Evolutionary conservation across 768 basidiomycete species (phyloP).

Genomic region (Lactarius quietus): DNA sequence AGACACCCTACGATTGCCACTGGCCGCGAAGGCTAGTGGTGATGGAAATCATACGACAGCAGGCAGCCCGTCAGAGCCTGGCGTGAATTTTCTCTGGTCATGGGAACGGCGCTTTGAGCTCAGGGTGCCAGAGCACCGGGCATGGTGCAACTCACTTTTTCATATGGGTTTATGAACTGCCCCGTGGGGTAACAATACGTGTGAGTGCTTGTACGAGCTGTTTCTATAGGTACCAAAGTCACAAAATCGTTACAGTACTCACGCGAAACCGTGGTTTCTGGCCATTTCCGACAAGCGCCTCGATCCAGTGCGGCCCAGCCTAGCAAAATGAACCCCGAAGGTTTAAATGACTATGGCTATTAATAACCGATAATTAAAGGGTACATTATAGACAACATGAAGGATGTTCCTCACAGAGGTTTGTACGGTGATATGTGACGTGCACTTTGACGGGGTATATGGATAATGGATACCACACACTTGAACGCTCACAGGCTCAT

Average conservation of each 20-base stretch:
- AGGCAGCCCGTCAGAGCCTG: conserved; percentile 50
- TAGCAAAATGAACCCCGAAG: background rate
- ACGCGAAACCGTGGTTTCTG: background rate
- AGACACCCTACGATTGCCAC: conserved; percentile 47
- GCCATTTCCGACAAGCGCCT: background rate
- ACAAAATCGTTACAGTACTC: background rate
- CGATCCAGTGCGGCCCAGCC: background rate
- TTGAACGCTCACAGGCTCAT: background rate
- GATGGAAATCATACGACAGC: too few relatives aligned
- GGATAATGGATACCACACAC: background rate
- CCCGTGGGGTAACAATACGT: background rate
- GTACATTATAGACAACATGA: background rate
- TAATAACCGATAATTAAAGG: background rate
- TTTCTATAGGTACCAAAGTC: background rate
- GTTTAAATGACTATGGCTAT: background rate
- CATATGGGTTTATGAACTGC: background rate
- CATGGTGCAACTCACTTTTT: background rate
- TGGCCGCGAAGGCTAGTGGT: too few relatives aligned
- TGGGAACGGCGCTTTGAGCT: conserved; percentile 51
- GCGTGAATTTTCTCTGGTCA: conserved; percentile 54
- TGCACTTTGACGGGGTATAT: background rate
- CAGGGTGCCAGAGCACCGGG: too few relatives aligned
- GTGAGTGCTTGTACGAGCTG: background rate
- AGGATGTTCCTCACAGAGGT: background rate
- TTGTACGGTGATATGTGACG: background rate